Percentiles rank a stretch among this genome's conserved stretches.
phyloP scores from a whole-genome alignment of 257 asterid genomes.

The Solanum peruvianum region DNA sequence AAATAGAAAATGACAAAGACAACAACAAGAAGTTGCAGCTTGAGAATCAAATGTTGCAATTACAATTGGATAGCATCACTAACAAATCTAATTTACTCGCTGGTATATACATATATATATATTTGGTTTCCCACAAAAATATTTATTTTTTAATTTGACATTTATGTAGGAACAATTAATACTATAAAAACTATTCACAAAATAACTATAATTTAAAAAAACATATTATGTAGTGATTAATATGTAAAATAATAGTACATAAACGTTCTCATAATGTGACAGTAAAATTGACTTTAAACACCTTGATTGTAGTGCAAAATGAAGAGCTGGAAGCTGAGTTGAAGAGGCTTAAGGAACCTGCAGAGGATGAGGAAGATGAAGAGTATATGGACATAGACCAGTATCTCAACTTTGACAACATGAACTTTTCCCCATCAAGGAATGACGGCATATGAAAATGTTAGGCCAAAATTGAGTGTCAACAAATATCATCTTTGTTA shows the following conservation, averaged over 20 bases:
- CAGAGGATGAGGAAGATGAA: background rate
- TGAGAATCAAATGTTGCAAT: background rate
- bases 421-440: background rate
- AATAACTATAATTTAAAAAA: too few relatives aligned
- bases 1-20: background rate
- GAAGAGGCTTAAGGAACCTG: background rate
- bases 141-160: too few relatives aligned
- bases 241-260: background rate
- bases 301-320: background rate
- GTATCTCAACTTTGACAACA: background rate
- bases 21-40: background rate
- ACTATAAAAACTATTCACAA: too few relatives aligned
- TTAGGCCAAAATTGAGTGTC: background rate
- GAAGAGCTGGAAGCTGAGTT: background rate
- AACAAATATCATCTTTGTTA: background rate
- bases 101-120: background rate
- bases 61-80: background rate
- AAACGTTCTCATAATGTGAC: background rate
- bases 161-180: too few relatives aligned
- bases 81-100: background rate
- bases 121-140: too few relatives aligned
- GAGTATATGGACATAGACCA: background rate
- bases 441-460: background rate
- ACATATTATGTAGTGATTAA: background rate
- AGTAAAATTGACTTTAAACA: too few relatives aligned